A percentile compares a stretch with the other conserved stretches of the same genome.
These are phyloP conservation scores for Blastocystis sp. DNA, from an alignment of 352 stramenopile genomes.

Conservation along the genomic window DNA sequence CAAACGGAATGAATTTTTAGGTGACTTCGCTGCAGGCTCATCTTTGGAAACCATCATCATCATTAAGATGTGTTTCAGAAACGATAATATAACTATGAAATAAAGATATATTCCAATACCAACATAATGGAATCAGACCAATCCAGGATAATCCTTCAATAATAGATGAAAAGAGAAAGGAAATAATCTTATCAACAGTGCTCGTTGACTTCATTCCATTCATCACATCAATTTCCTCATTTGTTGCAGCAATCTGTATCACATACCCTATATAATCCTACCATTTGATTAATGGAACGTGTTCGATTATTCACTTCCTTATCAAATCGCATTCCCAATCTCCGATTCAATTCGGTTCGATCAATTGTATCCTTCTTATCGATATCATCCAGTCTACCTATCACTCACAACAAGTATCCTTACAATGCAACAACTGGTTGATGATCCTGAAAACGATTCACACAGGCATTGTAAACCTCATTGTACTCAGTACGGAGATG, in stretches of 20 bases:
- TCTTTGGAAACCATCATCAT: neutral
- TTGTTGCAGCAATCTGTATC: neutral
- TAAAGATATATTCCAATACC: neutral
- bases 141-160: conserved; percentile 20
- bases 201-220: neutral
- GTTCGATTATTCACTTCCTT: neutral
- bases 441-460: neutral
- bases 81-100: conserved; percentile 22
- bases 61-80: conserved; percentile 29
- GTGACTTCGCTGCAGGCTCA: neutral
- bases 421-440: neutral
- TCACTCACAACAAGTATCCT: neutral
- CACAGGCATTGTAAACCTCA: neutral
- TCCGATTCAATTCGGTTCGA: conserved; percentile 29
- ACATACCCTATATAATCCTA: neutral
- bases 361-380: neutral
- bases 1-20: neutral
- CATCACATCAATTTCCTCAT: conserved; percentile 45
- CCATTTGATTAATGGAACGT: neutral
- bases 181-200: neutral
- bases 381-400: neutral
- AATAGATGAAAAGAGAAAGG: conserved; percentile 27
- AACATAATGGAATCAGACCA: conserved; percentile 15
- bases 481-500: neutral
- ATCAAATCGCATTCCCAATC: neutral